phyloP scores from a whole-genome alignment of 805 yeast genomes.

The Candida andamanensis region DNA sequence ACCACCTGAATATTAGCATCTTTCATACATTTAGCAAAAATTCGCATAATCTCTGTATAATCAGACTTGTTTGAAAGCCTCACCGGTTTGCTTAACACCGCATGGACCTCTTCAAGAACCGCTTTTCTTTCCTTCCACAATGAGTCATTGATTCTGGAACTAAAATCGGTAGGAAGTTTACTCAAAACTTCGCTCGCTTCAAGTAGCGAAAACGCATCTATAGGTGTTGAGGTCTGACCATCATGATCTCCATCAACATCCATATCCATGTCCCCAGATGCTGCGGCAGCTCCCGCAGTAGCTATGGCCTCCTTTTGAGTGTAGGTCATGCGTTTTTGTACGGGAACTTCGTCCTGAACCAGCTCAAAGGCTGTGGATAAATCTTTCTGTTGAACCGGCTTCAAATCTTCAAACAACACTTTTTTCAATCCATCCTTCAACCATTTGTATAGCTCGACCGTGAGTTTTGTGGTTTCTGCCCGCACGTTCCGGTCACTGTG shows the following conservation, averaged over 20 bases:
- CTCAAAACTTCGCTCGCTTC: conserved; percentile 65
- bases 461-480: conserved; percentile 63
- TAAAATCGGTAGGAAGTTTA: conserved; percentile 61
- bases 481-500: conserved; percentile 88
- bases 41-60: conserved; percentile 56
- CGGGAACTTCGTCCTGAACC: conserved; percentile 34
- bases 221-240: conserved; percentile 5
- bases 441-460: conserved; percentile 70
- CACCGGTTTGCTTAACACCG: conserved; percentile 47
- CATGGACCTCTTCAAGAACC: conserved; percentile 59
- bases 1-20: conserved; percentile 91
- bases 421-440: conserved; percentile 59
- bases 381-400: conserved; percentile 90
- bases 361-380: conserved; percentile 62
- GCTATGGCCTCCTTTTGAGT: conserved; percentile 23
- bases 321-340: conserved; percentile 52
- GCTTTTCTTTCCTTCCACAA: conserved; percentile 95
- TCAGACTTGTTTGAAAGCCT: conserved; percentile 52
- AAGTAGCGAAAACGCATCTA: conserved; percentile 68
- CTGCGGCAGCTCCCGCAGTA: no score
- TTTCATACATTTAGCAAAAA: conserved; percentile 66
- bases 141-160: conserved; percentile 48
- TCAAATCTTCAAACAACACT: conserved; percentile 62
- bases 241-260: conserved; percentile 19
- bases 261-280: no score